Base-by-base conservation (phyloP, 257 asterid species). In the Gardenia jasminoides region DNA sequence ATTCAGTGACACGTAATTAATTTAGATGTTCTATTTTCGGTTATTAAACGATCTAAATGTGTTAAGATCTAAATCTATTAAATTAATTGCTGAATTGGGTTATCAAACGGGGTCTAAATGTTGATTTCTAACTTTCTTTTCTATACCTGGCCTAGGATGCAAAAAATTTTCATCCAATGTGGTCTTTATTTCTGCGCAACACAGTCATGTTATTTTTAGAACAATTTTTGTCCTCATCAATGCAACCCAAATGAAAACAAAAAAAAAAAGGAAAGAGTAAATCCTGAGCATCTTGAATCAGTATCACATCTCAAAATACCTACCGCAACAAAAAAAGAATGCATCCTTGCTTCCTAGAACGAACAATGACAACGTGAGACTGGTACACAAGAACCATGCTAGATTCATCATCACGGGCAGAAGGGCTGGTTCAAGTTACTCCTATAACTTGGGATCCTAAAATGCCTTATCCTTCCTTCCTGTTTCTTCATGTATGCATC, bases 381-480 rank as follows among this genome's bases (percentile, higher is more conserved):
- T 4, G 10, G 41, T 52, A 24, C 15, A 74, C 0, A 54, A 54
- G 36, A 62, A 59, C 22, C 1, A 58, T 5, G 10, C 6, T 1
- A 47, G 15, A 48, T 20, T 6, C 47, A 11, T 30, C 41, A 39
- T 39, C 50, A 83, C 46, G 98, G 98, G 85, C 98, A 92, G 84
- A 92, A 92, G n/a, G 97, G 94, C 82, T 72, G 86, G 82, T 86
- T 48, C 82, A 84, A 56, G 61, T 87, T 82, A 83, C 84, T 87
- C 79, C 87, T 86, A 46, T 91, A 86, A 68, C 89, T 88, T 33
- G 98, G 97, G 68, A 94, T 82, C 54, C 82, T 83, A 85, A 94
- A 94, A 58, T 94, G 98, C 87, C 98, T 89, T 12, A 92, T 67
- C 76, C 96, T 90, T 79, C 97, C 98, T 8, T 88, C 92, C 82